Conservation (phyloP, 2,329 filamentous ascomycete genomes). For the Metarhizium anisopliae region DNA sequence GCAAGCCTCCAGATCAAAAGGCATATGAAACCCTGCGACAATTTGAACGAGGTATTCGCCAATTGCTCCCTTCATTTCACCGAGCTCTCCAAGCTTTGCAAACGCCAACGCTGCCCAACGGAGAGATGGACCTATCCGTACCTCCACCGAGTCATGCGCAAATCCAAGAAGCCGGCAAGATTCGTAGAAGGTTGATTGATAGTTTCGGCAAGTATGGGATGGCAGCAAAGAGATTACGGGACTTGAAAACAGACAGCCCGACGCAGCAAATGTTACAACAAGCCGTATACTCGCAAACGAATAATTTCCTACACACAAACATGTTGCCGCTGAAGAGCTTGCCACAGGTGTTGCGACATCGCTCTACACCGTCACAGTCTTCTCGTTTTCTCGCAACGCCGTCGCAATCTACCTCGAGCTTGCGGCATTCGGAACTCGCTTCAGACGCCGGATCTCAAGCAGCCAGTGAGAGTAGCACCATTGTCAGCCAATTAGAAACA, state of each 20-base stretch:
- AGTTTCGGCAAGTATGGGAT: slow-evolving; percentile 82
- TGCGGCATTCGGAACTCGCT: slow-evolving; percentile 38
- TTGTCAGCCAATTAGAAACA: slow-evolving; percentile 55
- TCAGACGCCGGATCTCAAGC: slow-evolving; percentile 36
- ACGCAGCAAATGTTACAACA: slow-evolving; percentile 70
- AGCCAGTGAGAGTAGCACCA: slow-evolving; percentile 42
- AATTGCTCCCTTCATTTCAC: slow-evolving; percentile 78
- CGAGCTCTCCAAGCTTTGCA: slow-evolving; percentile 66
- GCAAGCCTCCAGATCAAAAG: slow-evolving; percentile 65
- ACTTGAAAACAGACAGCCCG: slow-evolving; percentile 62
- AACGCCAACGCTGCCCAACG: slow-evolving; percentile 30
- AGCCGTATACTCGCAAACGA: slow-evolving; percentile 74
- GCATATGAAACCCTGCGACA: slow-evolving; percentile 77
- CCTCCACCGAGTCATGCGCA: slow-evolving; percentile 51
- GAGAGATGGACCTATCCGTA: slow-evolving; percentile 27
- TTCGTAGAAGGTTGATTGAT: slow-evolving; percentile 82
- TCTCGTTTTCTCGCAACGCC: slow-evolving; percentile 25
- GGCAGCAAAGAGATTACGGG: slow-evolving; percentile 71
- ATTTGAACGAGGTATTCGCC: slow-evolving; percentile 78
- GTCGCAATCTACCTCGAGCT: slow-evolving; percentile 26
- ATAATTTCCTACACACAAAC: slow-evolving; percentile 75
- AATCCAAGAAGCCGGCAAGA: slow-evolving; percentile 77
- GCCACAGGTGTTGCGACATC: slow-evolving; percentile 51
- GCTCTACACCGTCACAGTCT: slow-evolving; percentile 21
- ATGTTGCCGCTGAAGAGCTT: slow-evolving; percentile 80